A percentile compares a stretch with the other conserved stretches of the same genome.
Conservation (phyloP, 169 alveolate genomes). For the Besnoitia besnoiti region DNA sequence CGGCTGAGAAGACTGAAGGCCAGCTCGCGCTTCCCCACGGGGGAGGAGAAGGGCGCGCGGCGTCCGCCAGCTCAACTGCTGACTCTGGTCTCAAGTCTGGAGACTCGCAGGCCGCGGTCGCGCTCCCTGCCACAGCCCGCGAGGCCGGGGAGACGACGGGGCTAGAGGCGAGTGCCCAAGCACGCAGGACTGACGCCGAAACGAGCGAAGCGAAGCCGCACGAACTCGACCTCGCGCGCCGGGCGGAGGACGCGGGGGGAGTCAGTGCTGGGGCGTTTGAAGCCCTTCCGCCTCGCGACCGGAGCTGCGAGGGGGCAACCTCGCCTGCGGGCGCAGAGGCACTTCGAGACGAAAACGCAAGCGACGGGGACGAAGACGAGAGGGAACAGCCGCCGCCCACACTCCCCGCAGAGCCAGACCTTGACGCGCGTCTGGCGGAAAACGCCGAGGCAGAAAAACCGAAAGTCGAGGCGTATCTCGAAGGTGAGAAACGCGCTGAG, state of each 20-base stretch:
- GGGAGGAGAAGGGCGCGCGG: too few relatives aligned
- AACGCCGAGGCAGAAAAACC: not conserved
- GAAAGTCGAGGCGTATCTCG: not conserved
- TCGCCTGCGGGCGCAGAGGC: not conserved
- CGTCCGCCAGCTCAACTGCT: too few relatives aligned
- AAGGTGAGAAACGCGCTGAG: not conserved
- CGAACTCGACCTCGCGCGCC: not conserved
- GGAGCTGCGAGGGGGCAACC: not conserved
- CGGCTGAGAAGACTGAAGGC: too few relatives aligned
- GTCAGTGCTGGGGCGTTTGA: too few relatives aligned
- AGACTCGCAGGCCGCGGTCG: too few relatives aligned
- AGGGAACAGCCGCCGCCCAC: not conserved
- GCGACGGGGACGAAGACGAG: not conserved
- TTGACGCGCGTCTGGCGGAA: not conserved
- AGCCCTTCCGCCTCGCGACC: too few relatives aligned
- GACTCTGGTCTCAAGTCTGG: too few relatives aligned
- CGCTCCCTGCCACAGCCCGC: too few relatives aligned
- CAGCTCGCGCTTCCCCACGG: too few relatives aligned
- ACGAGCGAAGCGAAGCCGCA: not conserved
- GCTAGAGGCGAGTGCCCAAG: too few relatives aligned
- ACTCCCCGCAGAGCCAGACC: not conserved
- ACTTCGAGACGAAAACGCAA: not conserved
- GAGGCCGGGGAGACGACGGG: too few relatives aligned
- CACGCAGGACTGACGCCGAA: too few relatives aligned
- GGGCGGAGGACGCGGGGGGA: not conserved